Evolutionary conservation across 2,329 filamentous ascomycete species (phyloP).

Genomic region (Stagonosporopsis cucurbitacearum): DNA sequence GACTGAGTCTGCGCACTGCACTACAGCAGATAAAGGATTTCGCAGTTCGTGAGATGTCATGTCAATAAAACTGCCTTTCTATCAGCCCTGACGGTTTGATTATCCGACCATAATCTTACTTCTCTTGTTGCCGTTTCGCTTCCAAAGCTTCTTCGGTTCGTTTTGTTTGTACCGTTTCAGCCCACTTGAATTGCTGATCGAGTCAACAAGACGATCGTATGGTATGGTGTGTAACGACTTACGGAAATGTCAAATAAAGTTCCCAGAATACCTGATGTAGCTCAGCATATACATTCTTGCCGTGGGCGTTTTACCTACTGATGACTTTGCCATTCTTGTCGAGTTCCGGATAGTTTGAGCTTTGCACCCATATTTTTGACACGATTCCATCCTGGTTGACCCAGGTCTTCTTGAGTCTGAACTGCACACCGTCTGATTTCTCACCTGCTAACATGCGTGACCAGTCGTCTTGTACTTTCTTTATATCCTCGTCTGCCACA

Average conservation of each 20-base stretch:
- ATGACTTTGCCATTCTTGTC: constrained; percentile 33
- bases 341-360: constrained; percentile 33
- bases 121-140: constrained; percentile 48
- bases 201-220: background rate
- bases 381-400: constrained; percentile 32
- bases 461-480: constrained; percentile 26
- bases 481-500: constrained; percentile 31
- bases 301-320: constrained; percentile 12
- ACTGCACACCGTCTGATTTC: constrained; percentile 28
- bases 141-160: constrained; percentile 46
- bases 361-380: constrained; percentile 37
- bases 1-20: constrained; percentile 54
- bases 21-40: constrained; percentile 46
- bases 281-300: background rate
- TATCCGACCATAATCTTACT: constrained; percentile 17
- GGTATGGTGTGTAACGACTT: background rate
- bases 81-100: constrained; percentile 11
- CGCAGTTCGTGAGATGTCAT: constrained; percentile 49
- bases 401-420: constrained; percentile 39
- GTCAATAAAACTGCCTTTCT: constrained; percentile 32
- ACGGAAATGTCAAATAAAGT: constrained; percentile 46
- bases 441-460: constrained; percentile 22
- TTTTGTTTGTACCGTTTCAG: constrained; percentile 43
- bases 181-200: constrained; percentile 43
- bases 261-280: constrained; percentile 37